A percentile compares a stretch with the other conserved stretches of the same genome.
These are phyloP conservation scores for Mikania micrantha DNA, from an alignment of 129 eudicot species.

Conservation along the genomic window DNA sequence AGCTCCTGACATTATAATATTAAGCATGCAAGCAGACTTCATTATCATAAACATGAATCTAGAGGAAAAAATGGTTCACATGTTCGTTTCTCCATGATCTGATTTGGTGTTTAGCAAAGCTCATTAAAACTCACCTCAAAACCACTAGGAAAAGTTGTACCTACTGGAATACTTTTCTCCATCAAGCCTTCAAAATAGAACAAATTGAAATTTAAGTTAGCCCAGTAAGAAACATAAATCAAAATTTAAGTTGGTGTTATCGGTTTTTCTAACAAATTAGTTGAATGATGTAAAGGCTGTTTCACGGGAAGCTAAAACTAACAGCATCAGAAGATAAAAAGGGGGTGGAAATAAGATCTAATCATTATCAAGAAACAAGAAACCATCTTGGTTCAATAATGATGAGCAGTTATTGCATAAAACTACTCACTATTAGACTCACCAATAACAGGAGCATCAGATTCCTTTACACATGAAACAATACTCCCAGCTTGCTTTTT, in stretches of 20 bases:
- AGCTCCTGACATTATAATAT: conserved; percentile 42
- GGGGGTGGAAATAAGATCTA: not conserved
- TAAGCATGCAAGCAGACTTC: conserved; percentile 9
- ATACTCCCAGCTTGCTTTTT: conserved; percentile 22
- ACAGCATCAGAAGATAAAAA: not conserved
- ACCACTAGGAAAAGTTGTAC: conserved; percentile 54
- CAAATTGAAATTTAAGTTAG: not conserved
- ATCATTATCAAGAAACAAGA: conserved; percentile 10
- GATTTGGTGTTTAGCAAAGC: not conserved
- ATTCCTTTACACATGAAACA: conserved; percentile 46
- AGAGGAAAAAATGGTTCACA: not conserved
- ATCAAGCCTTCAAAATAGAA: conserved; percentile 23
- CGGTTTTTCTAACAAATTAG: not conserved
- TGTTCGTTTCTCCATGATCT: not conserved
- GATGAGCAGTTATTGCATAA: not conserved
- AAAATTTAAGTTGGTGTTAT: not conserved
- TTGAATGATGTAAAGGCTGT: not conserved
- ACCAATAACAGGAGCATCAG: conserved; percentile 33
- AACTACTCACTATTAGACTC: conserved; percentile 41
- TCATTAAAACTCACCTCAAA: conserved; percentile 43
- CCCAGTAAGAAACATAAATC: not conserved
- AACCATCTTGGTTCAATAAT: not conserved
- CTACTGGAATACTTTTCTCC: conserved; percentile 32
- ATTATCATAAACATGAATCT: not conserved
- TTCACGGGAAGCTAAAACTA: not conserved